Conservation (phyloP, 805 yeast species). For the Barnettozyma sucrosica region DNA sequence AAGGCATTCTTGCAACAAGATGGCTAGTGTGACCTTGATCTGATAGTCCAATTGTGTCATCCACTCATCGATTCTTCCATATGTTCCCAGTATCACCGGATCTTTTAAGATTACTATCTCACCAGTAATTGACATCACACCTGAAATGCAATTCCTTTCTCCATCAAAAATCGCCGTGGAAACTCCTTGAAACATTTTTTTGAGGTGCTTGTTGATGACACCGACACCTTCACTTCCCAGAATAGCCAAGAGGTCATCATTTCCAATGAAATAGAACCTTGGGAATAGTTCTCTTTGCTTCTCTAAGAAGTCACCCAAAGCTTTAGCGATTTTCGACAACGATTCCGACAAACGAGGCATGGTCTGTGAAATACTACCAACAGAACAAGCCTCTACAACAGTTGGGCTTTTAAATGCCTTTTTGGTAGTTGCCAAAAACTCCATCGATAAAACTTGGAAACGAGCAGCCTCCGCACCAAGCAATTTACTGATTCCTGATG, state of each 20-base stretch:
- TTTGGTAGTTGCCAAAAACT: slow-evolving; percentile 47
- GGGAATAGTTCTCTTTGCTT: slow-evolving; percentile 73
- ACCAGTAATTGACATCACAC: slow-evolving; percentile 58
- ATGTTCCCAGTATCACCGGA: slow-evolving; percentile 39
- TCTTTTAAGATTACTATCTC: slow-evolving; percentile 44
- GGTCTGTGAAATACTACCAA: slow-evolving; percentile 41
- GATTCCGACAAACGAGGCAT: slow-evolving; percentile 50
- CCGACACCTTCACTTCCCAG: slow-evolving; percentile 55
- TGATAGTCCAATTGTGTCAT: slow-evolving; percentile 50
- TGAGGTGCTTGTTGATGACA: slow-evolving; percentile 51
- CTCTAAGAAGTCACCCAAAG: slow-evolving; percentile 75
- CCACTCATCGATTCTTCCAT: slow-evolving; percentile 54
- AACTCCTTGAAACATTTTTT: slow-evolving; percentile 70
- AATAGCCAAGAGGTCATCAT: slow-evolving; percentile 80
- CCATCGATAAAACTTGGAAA: slow-evolving; percentile 57
- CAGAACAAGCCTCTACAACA: slow-evolving; percentile 49
- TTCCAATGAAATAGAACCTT: slow-evolving; percentile 82
- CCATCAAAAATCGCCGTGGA: slow-evolving; percentile 34
- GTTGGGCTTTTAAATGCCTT: slow-evolving; percentile 41
- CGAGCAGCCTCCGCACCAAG: slow-evolving; percentile 67
- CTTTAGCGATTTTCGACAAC: slow-evolving; percentile 51
- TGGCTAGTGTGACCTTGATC: slow-evolving; percentile 43
- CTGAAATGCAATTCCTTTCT: slow-evolving; percentile 32
- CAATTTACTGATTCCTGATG: slow-evolving; percentile 51
- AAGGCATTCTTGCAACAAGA: slow-evolving; percentile 28